phyloP scores from a whole-genome alignment of 1,284 basidiomycete genomes.

The Hemileia vastatrix region DNA sequence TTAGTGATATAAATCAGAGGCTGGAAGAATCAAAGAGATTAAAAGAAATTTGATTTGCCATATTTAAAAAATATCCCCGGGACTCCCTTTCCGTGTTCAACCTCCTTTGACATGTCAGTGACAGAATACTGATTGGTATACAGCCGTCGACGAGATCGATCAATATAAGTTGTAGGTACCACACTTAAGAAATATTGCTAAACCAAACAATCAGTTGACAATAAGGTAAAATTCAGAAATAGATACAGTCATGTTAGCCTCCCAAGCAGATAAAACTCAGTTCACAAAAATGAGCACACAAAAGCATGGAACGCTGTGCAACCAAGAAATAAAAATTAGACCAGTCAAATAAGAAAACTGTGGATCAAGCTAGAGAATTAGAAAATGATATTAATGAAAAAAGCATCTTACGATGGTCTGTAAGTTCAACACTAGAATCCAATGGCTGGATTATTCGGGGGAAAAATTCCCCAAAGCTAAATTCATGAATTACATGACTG shows the following conservation, averaged over 20 bases:
- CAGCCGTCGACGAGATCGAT: slow-evolving; percentile 53
- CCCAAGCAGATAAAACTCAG: background rate
- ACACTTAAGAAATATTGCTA: slow-evolving; percentile 94
- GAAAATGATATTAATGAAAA: background rate
- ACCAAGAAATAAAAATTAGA: background rate
- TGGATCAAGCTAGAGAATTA: no score
- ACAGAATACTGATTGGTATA: slow-evolving; percentile 89
- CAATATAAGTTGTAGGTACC: slow-evolving; percentile 86
- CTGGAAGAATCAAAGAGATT: background rate
- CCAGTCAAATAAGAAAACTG: slow-evolving; percentile 2
- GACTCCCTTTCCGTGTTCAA: slow-evolving; percentile 66
- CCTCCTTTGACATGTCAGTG: slow-evolving; percentile 72
- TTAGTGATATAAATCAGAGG: background rate
- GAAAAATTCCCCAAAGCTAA: slow-evolving; percentile 93
- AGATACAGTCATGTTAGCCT: background rate
- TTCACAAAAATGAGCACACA: background rate
- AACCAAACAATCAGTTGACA: background rate
- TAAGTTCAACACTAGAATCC: slow-evolving; percentile 63
- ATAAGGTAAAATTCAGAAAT: background rate
- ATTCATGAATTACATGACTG: slow-evolving; percentile 89
- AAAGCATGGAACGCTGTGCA: slow-evolving; percentile 15
- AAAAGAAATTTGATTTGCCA: background rate
- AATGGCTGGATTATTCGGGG: slow-evolving; percentile 90
- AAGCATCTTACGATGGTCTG: slow-evolving; percentile 59
- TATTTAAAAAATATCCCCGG: slow-evolving; percentile 48